phyloP scores from a whole-genome alignment of 768 basidiomycete species.

The Tricholoma terreum region DNA sequence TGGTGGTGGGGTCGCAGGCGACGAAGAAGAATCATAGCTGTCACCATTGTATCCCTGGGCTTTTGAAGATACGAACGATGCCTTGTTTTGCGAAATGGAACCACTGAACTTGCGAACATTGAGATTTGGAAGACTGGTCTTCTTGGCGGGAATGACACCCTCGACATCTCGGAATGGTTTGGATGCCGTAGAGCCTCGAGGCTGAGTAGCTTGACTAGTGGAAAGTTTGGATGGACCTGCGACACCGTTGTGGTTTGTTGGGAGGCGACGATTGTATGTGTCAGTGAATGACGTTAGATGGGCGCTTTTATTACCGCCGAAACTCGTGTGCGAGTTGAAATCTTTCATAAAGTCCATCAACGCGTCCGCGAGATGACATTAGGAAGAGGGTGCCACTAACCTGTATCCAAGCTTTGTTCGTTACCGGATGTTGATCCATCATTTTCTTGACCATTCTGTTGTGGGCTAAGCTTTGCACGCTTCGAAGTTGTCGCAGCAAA shows the following conservation, averaged over 20 bases:
- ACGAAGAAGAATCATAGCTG: not conserved
- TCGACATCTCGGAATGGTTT: not conserved
- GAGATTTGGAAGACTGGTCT: not conserved
- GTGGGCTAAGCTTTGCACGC: constrained; percentile 7
- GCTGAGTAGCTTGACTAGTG: not conserved
- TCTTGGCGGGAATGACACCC: not conserved
- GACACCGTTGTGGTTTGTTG: not conserved
- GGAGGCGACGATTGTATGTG: not conserved
- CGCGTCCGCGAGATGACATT: not conserved
- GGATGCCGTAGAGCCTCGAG: not conserved
- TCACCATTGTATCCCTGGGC: not conserved
- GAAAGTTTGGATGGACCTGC: not conserved
- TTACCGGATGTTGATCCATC: not conserved
- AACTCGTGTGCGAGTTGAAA: not conserved
- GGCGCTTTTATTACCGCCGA: not conserved
- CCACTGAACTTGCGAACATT: not conserved
- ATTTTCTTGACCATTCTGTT: not conserved
- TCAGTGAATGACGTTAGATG: not conserved
- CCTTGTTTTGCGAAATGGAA: not conserved
- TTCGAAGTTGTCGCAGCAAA: constrained; percentile 5
- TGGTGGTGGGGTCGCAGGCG: not conserved
- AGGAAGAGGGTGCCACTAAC: not conserved
- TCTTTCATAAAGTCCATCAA: not conserved
- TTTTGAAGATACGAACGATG: not conserved
- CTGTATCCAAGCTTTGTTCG: not conserved